Base-by-base conservation (phyloP, 75 land plant species). In the Larix kaempferi region DNA sequence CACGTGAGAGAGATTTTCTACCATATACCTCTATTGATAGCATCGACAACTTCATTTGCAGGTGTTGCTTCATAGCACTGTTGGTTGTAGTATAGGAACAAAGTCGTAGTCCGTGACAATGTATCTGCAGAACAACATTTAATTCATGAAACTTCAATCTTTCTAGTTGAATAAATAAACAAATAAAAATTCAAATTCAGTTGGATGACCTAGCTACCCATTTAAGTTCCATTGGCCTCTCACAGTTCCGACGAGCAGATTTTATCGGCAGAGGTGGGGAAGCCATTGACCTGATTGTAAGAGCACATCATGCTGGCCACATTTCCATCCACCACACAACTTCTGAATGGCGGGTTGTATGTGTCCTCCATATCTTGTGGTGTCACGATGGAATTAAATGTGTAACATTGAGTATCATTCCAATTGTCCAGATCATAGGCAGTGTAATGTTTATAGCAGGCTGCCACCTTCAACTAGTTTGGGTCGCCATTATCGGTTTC, bases 81-180 rank as follows among this genome's bases (percentile, higher is more conserved):
- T 49, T 29, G 74, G 19, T 89, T 80, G 75, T 88, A 92, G 41
- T 84, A 81, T 1, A 1, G 82, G 91, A 3, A 92, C 95, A 0
- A 98, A 94, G 75, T 97, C 99, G 74, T 98, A 97, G 78, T 97
- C 99, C 0, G 99, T 92, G 23, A 85, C 93, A 23, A 97, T 91
- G 74, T 94, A 96, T 33, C 99, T 93, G 79, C 71, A 78, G 25
- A 25, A 61, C 72, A 26, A 39, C 12, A 72, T 37, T 37, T 12
- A 41, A n/a, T 16, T 22, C 22, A 72, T 37, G 74, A 44, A 44
- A 44, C 52, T 10, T 44, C 8, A 44, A 44, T 44, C 52, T 44
- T 44, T 44, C 10, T 6, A 44, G 52, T 44, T 44, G 8, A 0
- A 7, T 7, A 44, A 44, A 44, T 44, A 44, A 44, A 44, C 1